Conservation (phyloP, 176 grass and related monocot species). For the Ampelocalamus luodianensis region DNA sequence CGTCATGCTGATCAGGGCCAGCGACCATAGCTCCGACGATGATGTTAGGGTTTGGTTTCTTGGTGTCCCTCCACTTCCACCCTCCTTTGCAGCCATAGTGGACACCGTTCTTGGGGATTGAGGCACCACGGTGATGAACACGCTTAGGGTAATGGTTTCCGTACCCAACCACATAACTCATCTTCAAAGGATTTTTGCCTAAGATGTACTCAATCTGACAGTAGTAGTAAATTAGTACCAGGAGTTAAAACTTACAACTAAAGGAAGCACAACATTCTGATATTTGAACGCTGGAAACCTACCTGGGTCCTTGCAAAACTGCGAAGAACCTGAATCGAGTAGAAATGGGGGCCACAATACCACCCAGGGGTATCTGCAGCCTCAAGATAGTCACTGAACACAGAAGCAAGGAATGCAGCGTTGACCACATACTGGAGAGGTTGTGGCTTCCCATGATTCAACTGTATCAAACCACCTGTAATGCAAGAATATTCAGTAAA, state of each 20-base stretch:
- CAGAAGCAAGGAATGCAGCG: conserved; percentile 87
- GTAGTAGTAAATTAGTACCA: conserved; percentile 26
- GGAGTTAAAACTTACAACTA: not conserved
- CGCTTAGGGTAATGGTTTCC: conserved; percentile 74
- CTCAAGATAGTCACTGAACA: conserved; percentile 94
- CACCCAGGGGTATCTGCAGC: conserved; percentile 92
- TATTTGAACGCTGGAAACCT: conserved; percentile 16
- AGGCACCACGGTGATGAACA: conserved; percentile 92
- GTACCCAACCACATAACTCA: conserved; percentile 89
- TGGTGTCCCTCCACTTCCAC: conserved; percentile 87
- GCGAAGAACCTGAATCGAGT: conserved; percentile 71
- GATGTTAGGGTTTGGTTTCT: conserved; percentile 79
- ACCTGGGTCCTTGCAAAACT: conserved; percentile 89
- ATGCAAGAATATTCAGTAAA: conserved; percentile 41
- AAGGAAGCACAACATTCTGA: not conserved
- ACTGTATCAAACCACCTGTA: conserved; percentile 87
- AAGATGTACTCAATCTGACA: conserved; percentile 82
- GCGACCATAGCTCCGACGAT: conserved; percentile 85
- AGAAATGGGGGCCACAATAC: conserved; percentile 96
- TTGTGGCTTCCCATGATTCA: conserved; percentile 87
- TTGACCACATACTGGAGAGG: conserved; percentile 88
- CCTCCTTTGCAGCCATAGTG: conserved; percentile 82
- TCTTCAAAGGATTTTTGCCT: conserved; percentile 92
- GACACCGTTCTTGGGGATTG: conserved; percentile 84
- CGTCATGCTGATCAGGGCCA: conserved; percentile 77